Evolutionary conservation across 164 flowering plant species (phyloP).

Genomic region (Stephania yunnanensis): DNA sequence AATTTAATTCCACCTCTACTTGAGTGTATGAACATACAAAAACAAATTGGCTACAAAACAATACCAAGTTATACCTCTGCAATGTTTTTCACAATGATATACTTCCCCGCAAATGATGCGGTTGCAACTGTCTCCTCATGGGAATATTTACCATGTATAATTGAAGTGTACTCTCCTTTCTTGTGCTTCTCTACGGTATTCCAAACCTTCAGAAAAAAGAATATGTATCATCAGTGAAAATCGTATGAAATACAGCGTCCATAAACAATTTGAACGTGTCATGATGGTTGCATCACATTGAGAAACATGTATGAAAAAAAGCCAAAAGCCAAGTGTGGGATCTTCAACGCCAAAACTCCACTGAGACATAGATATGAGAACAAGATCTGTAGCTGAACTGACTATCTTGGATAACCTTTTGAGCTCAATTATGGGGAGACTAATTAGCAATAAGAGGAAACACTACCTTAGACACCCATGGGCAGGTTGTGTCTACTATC

Average conservation of each 20-base stretch:
- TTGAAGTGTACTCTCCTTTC: conserved; percentile 88
- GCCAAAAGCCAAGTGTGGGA: not conserved
- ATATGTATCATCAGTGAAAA: not conserved
- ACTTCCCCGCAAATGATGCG: conserved; percentile 94
- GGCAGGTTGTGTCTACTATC: conserved; percentile 97
- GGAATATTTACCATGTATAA: conserved; percentile 89
- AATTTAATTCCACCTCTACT: not conserved
- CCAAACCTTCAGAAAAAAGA: conserved; percentile 61
- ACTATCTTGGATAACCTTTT: not conserved
- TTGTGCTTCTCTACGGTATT: conserved; percentile 92
- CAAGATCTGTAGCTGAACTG: not conserved
- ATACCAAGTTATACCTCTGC: conserved; percentile 49
- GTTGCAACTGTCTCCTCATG: conserved; percentile 97
- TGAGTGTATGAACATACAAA: not conserved
- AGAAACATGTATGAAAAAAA: not conserved
- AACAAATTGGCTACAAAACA: not conserved
- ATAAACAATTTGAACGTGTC: not conserved
- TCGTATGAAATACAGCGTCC: not conserved
- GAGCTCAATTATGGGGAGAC: not conserved
- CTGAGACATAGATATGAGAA: not conserved
- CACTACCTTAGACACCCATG: conserved; percentile 94
- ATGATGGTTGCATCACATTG: not conserved
- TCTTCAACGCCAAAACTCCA: not conserved
- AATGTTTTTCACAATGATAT: conserved; percentile 85
- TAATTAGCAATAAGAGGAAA: conserved; percentile 1